Base-by-base conservation (phyloP, 2,329 filamentous ascomycete genomes). In the Fusarium sp. region DNA sequence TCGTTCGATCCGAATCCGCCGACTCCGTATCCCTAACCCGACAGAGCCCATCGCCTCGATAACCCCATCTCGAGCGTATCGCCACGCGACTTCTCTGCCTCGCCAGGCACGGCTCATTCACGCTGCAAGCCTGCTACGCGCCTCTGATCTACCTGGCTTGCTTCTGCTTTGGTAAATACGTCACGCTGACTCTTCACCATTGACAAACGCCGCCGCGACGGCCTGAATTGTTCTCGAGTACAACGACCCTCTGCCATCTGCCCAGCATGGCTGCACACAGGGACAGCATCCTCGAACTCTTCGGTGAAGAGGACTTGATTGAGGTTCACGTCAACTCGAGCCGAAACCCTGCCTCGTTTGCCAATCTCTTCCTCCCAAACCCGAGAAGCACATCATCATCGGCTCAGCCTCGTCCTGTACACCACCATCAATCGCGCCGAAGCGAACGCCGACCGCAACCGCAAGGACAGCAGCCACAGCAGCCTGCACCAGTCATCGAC, bases 401-500 rank as follows among this genome's bases (percentile, higher is more conserved):
- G 9, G 17, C 58, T 40, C n/a, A 50, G 27, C 12, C 63, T 43
- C 60, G 66, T 25, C 64, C 37, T 14, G n/a, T 45, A 8, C 63
- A 66, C 15, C 22, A 40, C 14, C 22, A 52, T 52, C 47, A 52
- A 52, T 30, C 54, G 20, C 73, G 68, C 32, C 68, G 66, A 56
- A 65, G 45, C 54, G 54, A 63, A 47, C 58, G 70, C 20, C 68
- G 47, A 32, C 45, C 45, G 20, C 64, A 61, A 25, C 57, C 50
- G 11, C 61, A 64, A 15, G 35, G 22, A 8, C 47, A 58, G 15
- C 66, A 73, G 57, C 69, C 66, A 56, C 70, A 70, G 43, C 59
- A 66, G n/a, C 77, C 63, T 25, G 61, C 80, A 7, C 73, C 82
- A 20, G 79, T 88, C 15, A 89, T 89, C 50, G 87, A 89, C 66